Evolutionary conservation across 2,329 filamentous ascomycete species (phyloP).

Genomic region (Pseudocercospora pini-densiflorae): DNA sequence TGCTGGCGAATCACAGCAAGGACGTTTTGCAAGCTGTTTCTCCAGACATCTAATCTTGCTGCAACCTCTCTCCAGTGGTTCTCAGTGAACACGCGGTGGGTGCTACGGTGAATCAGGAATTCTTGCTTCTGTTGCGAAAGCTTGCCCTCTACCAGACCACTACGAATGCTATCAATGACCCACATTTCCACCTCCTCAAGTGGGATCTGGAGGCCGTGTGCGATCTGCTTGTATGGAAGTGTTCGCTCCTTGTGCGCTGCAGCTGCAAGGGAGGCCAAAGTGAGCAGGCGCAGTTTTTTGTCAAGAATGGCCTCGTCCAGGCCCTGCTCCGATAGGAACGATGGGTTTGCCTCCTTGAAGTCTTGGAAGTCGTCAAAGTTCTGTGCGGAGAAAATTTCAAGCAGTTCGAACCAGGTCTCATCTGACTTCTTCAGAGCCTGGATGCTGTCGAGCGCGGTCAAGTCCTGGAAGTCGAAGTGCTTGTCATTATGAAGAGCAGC

Average conservation of each 20-base stretch:
- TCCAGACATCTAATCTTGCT: constrained; percentile 89
- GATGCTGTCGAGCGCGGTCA: constrained; percentile 74
- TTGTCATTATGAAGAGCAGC: constrained; percentile 67
- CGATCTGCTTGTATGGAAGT: constrained; percentile 84
- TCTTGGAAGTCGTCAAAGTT: constrained; percentile 94
- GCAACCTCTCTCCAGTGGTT: constrained; percentile 98
- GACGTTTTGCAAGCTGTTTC: constrained; percentile 77
- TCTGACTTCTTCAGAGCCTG: constrained; percentile 87
- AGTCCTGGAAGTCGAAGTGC: constrained; percentile 74
- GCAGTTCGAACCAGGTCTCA: constrained; percentile 83
- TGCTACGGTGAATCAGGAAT: constrained; percentile 94
- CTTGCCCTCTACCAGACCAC: constrained; percentile 93
- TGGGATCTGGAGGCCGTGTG: constrained; percentile 82
- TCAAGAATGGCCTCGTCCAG: constrained; percentile 74
- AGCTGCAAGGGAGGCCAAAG: constrained; percentile 86
- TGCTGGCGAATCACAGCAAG: constrained; percentile 77
- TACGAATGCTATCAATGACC: constrained; percentile 98
- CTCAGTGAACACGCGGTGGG: constrained; percentile 95
- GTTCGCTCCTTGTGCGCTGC: constrained; percentile 77
- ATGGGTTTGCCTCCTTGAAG: constrained; percentile 89
- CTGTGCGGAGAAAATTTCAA: constrained; percentile 94
- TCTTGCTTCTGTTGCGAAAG: constrained; percentile 90
- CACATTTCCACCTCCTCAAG: constrained; percentile 90
- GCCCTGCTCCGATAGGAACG: constrained; percentile 77
- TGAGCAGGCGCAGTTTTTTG: constrained; percentile 96